Evolutionary conservation across 1,284 basidiomycete species (phyloP).

Genomic region (Trametes polyzona): DNA sequence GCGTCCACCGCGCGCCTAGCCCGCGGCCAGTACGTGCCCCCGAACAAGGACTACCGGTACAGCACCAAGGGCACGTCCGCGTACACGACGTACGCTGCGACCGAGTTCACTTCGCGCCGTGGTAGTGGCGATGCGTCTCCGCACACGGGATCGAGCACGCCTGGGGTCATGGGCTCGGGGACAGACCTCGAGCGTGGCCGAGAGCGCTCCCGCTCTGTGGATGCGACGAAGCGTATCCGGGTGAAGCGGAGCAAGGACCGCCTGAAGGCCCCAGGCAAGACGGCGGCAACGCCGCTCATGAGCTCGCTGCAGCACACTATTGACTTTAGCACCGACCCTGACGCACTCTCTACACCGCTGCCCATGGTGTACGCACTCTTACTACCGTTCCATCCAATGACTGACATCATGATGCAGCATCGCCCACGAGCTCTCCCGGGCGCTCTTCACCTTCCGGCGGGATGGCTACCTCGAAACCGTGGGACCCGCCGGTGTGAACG

Average conservation of each 20-base stretch:
- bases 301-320: slow-evolving; percentile 54
- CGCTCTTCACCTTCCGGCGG: slow-evolving; percentile 74
- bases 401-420: slow-evolving; percentile 49
- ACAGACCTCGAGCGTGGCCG: slow-evolving; percentile 20
- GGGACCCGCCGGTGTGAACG: slow-evolving; percentile 83
- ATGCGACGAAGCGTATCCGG: slow-evolving; percentile 70
- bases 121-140: slow-evolving; percentile 29
- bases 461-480: slow-evolving; percentile 83
- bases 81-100: slow-evolving; percentile 46
- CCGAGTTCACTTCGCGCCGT: slow-evolving; percentile 28
- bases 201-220: slow-evolving; percentile 36
- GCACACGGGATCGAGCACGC: slow-evolving; percentile 30
- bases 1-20: slow-evolving; percentile 50
- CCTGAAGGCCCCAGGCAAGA: slow-evolving; percentile 33
- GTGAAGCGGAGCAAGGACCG: slow-evolving; percentile 68
- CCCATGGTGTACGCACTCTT: slow-evolving; percentile 65
- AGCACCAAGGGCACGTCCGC: slow-evolving; percentile 36
- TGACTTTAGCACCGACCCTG: slow-evolving; percentile 60
- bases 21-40: slow-evolving; percentile 22
- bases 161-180: slow-evolving; percentile 11
- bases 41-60: slow-evolving; percentile 26
- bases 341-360: slow-evolving; percentile 64
- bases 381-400: background rate
- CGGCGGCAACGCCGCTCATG: slow-evolving; percentile 61
- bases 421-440: slow-evolving; percentile 74